Conservation (phyloP, 441 rosid species). For the Lepidium campestre region DNA sequence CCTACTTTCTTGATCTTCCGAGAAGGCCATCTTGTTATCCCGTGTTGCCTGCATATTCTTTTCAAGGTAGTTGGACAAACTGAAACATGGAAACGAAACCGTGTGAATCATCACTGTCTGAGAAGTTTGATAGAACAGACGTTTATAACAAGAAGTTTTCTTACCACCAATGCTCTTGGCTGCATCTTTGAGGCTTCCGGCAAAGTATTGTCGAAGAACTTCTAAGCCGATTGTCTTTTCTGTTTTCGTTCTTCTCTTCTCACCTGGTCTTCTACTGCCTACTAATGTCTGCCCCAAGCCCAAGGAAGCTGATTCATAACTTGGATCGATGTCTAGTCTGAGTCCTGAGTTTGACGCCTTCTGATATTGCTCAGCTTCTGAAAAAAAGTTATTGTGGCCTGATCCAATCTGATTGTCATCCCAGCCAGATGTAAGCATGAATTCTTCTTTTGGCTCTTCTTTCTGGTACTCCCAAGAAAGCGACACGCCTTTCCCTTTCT, state of each 20-base stretch:
- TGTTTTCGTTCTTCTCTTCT: slow-evolving; percentile 54
- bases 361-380: slow-evolving; percentile 23
- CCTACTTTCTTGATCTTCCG: slow-evolving; percentile 88
- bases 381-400: slow-evolving; percentile 13
- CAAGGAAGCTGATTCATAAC: slow-evolving; percentile 16
- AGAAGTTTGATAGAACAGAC: neutral
- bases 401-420: slow-evolving; percentile 31
- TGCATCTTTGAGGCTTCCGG: slow-evolving; percentile 92
- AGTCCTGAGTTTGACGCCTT: slow-evolving; percentile 28
- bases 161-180: slow-evolving; percentile 86
- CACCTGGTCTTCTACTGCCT: slow-evolving; percentile 39
- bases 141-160: slow-evolving; percentile 5
- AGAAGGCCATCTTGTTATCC: slow-evolving; percentile 91
- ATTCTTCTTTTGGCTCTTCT: slow-evolving; percentile 63
- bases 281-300: slow-evolving; percentile 17
- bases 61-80: slow-evolving; percentile 90
- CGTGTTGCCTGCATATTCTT: slow-evolving; percentile 88
- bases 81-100: slow-evolving; percentile 34
- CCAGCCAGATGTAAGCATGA: slow-evolving; percentile 44
- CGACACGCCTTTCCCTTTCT: slow-evolving; percentile 46
- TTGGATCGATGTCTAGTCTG: slow-evolving; percentile 12
- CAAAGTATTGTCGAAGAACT: slow-evolving; percentile 72
- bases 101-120: neutral
- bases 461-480: slow-evolving; percentile 53
- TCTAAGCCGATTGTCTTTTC: slow-evolving; percentile 74